Conservation (phyloP, 352 stramenopile genomes). For the Salisapilia sapeloensis region DNA sequence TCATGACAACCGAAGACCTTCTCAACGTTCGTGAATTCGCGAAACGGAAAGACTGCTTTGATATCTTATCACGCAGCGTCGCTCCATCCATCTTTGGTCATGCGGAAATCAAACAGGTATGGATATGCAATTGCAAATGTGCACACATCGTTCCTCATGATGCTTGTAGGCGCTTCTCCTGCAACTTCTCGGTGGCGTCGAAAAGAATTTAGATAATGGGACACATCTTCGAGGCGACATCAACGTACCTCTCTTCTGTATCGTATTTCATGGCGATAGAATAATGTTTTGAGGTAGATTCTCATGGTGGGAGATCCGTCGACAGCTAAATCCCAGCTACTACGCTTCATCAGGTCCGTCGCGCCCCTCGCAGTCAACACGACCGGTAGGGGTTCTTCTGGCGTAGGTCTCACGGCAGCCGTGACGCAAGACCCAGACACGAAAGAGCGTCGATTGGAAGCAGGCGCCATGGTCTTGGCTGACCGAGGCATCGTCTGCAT, state of each 20-base stretch:
- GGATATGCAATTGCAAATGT: slow-evolving; percentile 9
- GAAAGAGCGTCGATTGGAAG: slow-evolving; percentile 88
- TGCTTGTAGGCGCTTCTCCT: slow-evolving; percentile 33
- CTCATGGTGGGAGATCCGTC: slow-evolving; percentile 96
- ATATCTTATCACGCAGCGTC: slow-evolving; percentile 89
- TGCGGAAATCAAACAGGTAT: slow-evolving; percentile 93
- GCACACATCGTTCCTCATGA: not conserved
- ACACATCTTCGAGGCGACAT: slow-evolving; percentile 99
- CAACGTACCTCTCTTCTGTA: slow-evolving; percentile 64
- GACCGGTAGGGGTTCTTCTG: slow-evolving; percentile 62
- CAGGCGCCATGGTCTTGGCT: slow-evolving; percentile 98
- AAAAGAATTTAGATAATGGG: slow-evolving; percentile 96
- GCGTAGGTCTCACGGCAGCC: slow-evolving; percentile 94
- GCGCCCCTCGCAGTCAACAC: slow-evolving; percentile 86
- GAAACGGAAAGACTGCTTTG: slow-evolving; percentile 78
- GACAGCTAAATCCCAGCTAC: slow-evolving; percentile 97
- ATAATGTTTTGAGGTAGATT: slow-evolving; percentile 18
- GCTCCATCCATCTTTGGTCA: slow-evolving; percentile 98
- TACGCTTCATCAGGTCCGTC: slow-evolving; percentile 94
- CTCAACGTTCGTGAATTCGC: slow-evolving; percentile 87
- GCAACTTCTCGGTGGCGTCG: slow-evolving; percentile 79
- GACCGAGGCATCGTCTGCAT: slow-evolving; percentile 99
- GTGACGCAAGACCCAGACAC: slow-evolving; percentile 95
- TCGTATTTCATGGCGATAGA: slow-evolving; percentile 65
- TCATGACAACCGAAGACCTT: slow-evolving; percentile 85